These are phyloP conservation scores for Hibiscus syriacus DNA, from an alignment of 345 rosid species.

Conservation along the genomic window DNA sequence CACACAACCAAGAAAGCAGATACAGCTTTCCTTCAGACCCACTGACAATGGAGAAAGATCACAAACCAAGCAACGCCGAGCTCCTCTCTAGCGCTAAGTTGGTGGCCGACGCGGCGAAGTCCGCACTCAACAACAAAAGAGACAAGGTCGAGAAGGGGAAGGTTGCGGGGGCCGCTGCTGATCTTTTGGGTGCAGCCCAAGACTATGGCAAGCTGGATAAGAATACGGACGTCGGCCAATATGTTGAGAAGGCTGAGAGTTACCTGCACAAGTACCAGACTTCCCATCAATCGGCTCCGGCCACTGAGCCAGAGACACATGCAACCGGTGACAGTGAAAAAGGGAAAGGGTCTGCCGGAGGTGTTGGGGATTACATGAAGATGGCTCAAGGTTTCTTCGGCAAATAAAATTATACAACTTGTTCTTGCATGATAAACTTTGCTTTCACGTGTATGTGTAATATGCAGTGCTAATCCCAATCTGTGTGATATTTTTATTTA, in stretches of 20 bases:
- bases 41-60: background rate
- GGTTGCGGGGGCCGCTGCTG: background rate
- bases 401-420: constrained; percentile 11
- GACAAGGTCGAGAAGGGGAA: background rate
- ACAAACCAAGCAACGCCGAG: background rate
- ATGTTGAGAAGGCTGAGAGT: constrained; percentile 58
- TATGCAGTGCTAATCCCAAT: too few species aligned
- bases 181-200: background rate
- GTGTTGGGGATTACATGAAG: constrained; percentile 41
- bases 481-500: too few species aligned
- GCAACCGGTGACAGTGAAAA: constrained; percentile 11
- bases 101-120: constrained; percentile 1
- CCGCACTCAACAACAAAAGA: background rate
- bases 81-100: background rate
- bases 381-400: constrained; percentile 48
- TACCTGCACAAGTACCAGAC: constrained; percentile 48
- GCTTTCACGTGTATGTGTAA: too few species aligned
- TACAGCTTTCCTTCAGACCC: background rate
- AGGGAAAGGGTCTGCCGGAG: background rate
- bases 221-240: constrained; percentile 46
- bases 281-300: background rate
- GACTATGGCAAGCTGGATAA: constrained; percentile 32
- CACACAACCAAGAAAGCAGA: too few species aligned
- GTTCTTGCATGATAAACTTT: background rate
- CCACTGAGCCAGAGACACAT: background rate